phyloP scores from a whole-genome alignment of 106 monocot species.

The Acorus gramineus region DNA sequence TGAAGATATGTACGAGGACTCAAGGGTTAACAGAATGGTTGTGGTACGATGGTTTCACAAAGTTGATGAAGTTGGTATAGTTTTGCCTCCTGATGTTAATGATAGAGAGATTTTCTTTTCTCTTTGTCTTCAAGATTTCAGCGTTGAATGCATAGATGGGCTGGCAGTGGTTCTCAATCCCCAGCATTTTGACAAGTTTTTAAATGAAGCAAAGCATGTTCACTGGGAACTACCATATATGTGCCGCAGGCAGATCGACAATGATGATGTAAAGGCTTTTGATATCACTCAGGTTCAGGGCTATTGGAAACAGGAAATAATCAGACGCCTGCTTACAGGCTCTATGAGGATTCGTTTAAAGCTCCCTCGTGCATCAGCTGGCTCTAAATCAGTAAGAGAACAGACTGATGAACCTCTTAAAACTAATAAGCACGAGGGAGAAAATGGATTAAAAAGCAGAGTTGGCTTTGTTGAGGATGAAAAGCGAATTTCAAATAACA shows the following conservation, averaged over 20 bases:
- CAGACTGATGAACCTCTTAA: no score
- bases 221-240: slow-evolving; percentile 40
- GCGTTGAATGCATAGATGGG: slow-evolving; percentile 88
- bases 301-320: slow-evolving; percentile 70
- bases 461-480: no score
- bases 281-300: slow-evolving; percentile 63
- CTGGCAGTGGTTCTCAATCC: slow-evolving; percentile 50
- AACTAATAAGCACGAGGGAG: no score
- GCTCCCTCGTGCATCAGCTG: slow-evolving; percentile 7
- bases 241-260: slow-evolving; percentile 53
- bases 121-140: slow-evolving; percentile 71
- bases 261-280: slow-evolving; percentile 58
- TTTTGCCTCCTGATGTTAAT: slow-evolving; percentile 46
- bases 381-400: not conserved
- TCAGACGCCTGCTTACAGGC: slow-evolving; percentile 35
- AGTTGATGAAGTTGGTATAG: slow-evolving; percentile 69
- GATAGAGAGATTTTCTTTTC: slow-evolving; percentile 89
- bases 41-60: slow-evolving; percentile 83
- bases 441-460: no score
- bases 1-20: slow-evolving; percentile 89
- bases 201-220: slow-evolving; percentile 17
- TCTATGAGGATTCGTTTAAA: slow-evolving; percentile 31
- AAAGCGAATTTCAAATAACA: not conserved
- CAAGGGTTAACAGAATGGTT: slow-evolving; percentile 41
- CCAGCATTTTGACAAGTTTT: slow-evolving; percentile 66